Evolutionary conservation across 2,329 filamentous ascomycete genomes (phyloP).

Genomic region (Geoglossum cookeanum): DNA sequence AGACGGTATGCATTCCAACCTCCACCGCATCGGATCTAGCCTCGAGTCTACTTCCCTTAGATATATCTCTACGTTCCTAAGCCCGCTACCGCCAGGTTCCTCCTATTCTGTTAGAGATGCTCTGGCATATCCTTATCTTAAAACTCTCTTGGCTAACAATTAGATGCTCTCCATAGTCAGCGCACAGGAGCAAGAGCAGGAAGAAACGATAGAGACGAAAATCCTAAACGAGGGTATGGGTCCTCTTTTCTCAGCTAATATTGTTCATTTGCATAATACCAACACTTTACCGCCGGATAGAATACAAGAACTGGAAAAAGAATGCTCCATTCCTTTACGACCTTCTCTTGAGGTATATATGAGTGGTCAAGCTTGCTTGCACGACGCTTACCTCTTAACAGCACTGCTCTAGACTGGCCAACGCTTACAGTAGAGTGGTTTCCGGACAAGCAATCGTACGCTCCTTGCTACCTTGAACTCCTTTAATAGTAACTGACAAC

Average conservation of each 20-base stretch:
- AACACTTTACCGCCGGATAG: conserved; percentile 24
- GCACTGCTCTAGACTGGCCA: conserved; percentile 90
- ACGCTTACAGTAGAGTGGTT: conserved; percentile 97
- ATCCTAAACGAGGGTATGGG: conserved; percentile 70
- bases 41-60: background rate
- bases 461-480: background rate
- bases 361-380: background rate
- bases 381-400: conserved; percentile 15
- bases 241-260: background rate
- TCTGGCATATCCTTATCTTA: background rate
- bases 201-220: conserved; percentile 63
- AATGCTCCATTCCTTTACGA: conserved; percentile 97
- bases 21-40: background rate
- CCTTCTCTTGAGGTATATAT: conserved; percentile 59
- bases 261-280: background rate
- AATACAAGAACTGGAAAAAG: conserved; percentile 99
- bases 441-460: conserved; percentile 69
- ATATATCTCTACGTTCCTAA: background rate
- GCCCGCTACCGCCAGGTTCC: background rate
- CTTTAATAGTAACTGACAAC: background rate
- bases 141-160: background rate
- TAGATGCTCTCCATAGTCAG: background rate
- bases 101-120: background rate
- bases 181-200: conserved; percentile 26
- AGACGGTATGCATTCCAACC: background rate